Conservation (phyloP, 2,329 filamentous ascomycete species). For the Herpotrichia juniperi region DNA sequence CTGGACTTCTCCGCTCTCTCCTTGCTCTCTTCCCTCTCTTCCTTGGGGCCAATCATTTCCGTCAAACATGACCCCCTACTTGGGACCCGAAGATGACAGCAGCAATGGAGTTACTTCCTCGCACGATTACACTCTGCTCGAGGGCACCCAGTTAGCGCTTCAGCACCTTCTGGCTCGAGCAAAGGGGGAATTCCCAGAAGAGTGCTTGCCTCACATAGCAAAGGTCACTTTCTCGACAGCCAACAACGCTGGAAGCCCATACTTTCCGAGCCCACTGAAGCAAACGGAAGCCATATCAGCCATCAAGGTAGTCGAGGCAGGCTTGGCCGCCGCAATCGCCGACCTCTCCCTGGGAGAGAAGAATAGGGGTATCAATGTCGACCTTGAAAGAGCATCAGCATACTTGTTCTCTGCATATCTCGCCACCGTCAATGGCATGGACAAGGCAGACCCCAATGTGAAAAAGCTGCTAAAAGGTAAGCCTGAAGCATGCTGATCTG, state of each 20-base stretch:
- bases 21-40: not conserved
- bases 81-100: slow-evolving; percentile 21
- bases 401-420: slow-evolving; percentile 66
- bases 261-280: slow-evolving; percentile 56
- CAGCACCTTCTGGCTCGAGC: slow-evolving; percentile 38
- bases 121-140: slow-evolving; percentile 34
- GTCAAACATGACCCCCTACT: slow-evolving; percentile 33
- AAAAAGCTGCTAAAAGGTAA: slow-evolving; percentile 54
- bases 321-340: slow-evolving; percentile 65
- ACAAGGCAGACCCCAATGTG: slow-evolving; percentile 50
- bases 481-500: not conserved
- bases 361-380: slow-evolving; percentile 54
- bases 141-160: slow-evolving; percentile 41
- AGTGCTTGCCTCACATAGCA: slow-evolving; percentile 37
- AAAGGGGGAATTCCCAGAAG: slow-evolving; percentile 40
- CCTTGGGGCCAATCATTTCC: not conserved
- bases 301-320: slow-evolving; percentile 65
- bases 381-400: slow-evolving; percentile 60
- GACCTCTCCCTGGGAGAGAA: slow-evolving; percentile 57
- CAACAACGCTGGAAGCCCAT: slow-evolving; percentile 44
- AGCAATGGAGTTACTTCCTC: slow-evolving; percentile 15
- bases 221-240: slow-evolving; percentile 41
- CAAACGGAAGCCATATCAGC: slow-evolving; percentile 60
- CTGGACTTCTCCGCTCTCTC: slow-evolving; percentile 1
- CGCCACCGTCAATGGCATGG: slow-evolving; percentile 60